phyloP scores from a whole-genome alignment of 2,329 filamentous ascomycete species.

The Xylaria sp. region DNA sequence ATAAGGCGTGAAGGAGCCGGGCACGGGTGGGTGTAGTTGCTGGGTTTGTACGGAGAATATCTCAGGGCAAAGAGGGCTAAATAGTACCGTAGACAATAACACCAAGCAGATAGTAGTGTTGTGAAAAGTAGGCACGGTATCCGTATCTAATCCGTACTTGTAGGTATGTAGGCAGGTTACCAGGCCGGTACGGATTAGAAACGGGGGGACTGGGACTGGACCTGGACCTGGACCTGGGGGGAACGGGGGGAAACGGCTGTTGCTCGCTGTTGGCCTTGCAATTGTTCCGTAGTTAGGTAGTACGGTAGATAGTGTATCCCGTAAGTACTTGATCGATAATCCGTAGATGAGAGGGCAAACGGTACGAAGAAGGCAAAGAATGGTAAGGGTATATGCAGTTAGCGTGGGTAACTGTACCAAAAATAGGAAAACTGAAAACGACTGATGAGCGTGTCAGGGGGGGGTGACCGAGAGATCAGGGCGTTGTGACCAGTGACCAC shows the following conservation, averaged over 20 bases:
- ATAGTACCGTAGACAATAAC: not conserved
- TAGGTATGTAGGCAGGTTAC: too few relatives aligned
- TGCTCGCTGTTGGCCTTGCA: not conserved
- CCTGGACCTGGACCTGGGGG: not conserved
- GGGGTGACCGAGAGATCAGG: constrained; percentile 12
- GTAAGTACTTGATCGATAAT: too few relatives aligned
- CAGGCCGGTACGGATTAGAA: too few relatives aligned
- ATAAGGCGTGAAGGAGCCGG: not conserved
- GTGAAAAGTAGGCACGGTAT: too few relatives aligned
- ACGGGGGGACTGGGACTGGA: not conserved
- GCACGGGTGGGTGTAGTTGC: not conserved
- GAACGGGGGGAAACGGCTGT: not conserved
- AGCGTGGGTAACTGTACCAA: not conserved
- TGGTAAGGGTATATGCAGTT: constrained; percentile 6
- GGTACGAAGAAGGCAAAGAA: constrained; percentile 13
- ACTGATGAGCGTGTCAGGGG: not conserved
- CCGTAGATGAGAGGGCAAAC: constrained; percentile 10
- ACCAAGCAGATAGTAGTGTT: not conserved
- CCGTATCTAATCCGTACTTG: too few relatives aligned
- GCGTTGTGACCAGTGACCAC: not conserved
- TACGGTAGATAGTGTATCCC: too few relatives aligned
- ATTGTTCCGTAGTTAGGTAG: too few relatives aligned
- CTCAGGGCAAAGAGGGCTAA: not conserved
- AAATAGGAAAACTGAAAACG: not conserved
- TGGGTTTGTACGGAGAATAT: too few relatives aligned